Conservation (phyloP, 495 filamentous ascomycete species). For the Penicillium diatomitis region DNA sequence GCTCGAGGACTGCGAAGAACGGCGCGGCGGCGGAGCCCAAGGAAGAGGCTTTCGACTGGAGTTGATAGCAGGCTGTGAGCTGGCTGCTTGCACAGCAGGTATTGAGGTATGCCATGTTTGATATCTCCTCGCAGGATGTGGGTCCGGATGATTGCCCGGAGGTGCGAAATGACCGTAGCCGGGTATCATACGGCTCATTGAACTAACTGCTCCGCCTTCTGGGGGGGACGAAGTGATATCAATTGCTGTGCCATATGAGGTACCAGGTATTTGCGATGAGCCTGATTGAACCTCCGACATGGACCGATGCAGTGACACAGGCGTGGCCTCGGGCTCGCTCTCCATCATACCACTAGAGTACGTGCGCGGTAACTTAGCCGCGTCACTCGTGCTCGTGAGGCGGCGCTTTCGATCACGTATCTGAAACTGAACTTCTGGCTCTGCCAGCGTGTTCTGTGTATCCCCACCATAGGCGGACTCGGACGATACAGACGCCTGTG, state of each 20-base stretch:
- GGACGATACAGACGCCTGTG: too few relatives aligned
- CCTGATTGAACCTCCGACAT: slow-evolving; percentile 10
- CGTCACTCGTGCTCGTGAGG: slow-evolving; percentile 21
- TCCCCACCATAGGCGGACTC: not conserved
- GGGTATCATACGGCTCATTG: not conserved
- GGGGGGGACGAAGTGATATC: slow-evolving; percentile 26
- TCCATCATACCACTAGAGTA: slow-evolving; percentile 13
- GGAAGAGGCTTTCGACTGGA: not conserved
- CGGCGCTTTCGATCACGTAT: slow-evolving; percentile 31
- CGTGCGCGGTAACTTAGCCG: slow-evolving; percentile 17
- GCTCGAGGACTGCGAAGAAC: not conserved
- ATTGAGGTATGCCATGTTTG: not conserved
- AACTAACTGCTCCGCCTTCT: not conserved
- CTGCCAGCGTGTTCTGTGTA: not conserved
- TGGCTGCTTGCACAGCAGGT: not conserved
- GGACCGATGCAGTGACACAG: slow-evolving; percentile 13
- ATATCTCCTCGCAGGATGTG: not conserved
- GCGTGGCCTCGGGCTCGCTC: not conserved
- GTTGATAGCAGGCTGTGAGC: not conserved
- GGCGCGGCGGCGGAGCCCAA: not conserved
- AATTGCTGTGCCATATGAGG: slow-evolving; percentile 28
- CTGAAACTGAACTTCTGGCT: not conserved
- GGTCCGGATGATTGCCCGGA: too few relatives aligned
- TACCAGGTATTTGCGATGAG: slow-evolving; percentile 15
- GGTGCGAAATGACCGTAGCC: not conserved